These are phyloP conservation scores for Trichophyton verrucosum DNA, from an alignment of 2,329 filamentous ascomycete species.

Conservation along the genomic window DNA sequence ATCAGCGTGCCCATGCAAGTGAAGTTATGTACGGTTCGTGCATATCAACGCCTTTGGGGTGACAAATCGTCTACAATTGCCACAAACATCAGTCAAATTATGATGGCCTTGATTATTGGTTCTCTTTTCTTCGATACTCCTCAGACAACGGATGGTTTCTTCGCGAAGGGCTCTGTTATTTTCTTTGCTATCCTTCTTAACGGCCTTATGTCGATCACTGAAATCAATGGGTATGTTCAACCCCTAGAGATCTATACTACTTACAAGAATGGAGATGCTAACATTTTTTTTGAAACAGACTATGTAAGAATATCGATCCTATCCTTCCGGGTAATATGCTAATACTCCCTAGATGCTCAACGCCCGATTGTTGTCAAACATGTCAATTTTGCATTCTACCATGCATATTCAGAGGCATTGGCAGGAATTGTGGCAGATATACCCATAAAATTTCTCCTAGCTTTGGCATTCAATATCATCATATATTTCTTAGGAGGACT, in stretches of 20 bases:
- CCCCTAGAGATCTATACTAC: neutral
- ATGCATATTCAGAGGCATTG: constrained; percentile 75
- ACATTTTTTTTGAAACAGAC: constrained; percentile 11
- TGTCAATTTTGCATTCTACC: constrained; percentile 73
- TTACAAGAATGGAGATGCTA: neutral
- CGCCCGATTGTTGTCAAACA: constrained; percentile 91
- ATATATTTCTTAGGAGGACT: constrained; percentile 83
- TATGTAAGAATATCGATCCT: constrained; percentile 11
- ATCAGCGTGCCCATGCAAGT: constrained; percentile 67
- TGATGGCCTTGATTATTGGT: constrained; percentile 65
- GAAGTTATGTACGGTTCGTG: constrained; percentile 67
- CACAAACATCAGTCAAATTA: constrained; percentile 52
- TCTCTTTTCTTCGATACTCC: constrained; percentile 46
- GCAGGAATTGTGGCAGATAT: constrained; percentile 77
- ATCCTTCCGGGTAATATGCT: neutral
- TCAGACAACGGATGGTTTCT: constrained; percentile 58
- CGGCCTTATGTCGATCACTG: constrained; percentile 51
- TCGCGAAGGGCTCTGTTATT: constrained; percentile 61
- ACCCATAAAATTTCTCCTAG: constrained; percentile 66
- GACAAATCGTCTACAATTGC: constrained; percentile 65
- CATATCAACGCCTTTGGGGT: constrained; percentile 60
- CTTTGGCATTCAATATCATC: constrained; percentile 63
- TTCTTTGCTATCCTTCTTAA: constrained; percentile 71
- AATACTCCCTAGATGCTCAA: constrained; percentile 57
- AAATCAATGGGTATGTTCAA: constrained; percentile 46